Evolutionary conservation across 2,329 filamentous ascomycete species (phyloP), one percentile per base, ranked within the genome.

Genomic region (Xylogone sp.): DNA sequence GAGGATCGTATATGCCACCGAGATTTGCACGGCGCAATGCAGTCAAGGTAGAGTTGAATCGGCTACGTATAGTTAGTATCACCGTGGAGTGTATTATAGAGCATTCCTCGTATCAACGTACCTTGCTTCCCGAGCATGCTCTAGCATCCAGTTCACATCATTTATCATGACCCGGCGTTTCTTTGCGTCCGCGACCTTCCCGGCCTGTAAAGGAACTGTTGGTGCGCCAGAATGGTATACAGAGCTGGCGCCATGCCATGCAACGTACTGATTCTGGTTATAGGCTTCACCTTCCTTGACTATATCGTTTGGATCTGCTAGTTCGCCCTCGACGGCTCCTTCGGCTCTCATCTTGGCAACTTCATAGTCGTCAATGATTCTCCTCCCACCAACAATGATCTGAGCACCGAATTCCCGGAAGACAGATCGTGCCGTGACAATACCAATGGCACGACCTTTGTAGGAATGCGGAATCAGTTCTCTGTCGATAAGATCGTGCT

Each of bases 261-360:
- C 94, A 22, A 99, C 94, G 65, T 97, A 99, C 68, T 97, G 92
- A 66, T 99, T 99, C 73, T 93, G 91, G 76, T 99, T 97, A 77
- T 99, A 99, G n/a, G 85, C 78, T 66, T 95, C 87, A 39, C 87
- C 88, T n/a, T 78, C 75, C 8, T 81, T 79, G 21, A 91, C 81
- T 42, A 92, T 79, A 69, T 99, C 94, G 54, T 91, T 87, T 0
- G 93, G 93, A 64, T 97, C 94, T 18, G 92, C 94, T 21, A 97
- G 68, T 66, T 96, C 90, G 57, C 94, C 94, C 68, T 97, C 93
- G 2, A 90, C 79, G 21, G 85, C 85, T 20, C 92, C 93, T 48
- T 89, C 84, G 46, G 85, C 86, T 46, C 84, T 82, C 27, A 87
- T 87, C 59, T 84, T 86, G 27, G 85, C 73, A 34, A 89, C 89